These are phyloP conservation scores for Rhodamnia argentea DNA, from an alignment of 345 rosid genomes.

Conservation along the genomic window DNA sequence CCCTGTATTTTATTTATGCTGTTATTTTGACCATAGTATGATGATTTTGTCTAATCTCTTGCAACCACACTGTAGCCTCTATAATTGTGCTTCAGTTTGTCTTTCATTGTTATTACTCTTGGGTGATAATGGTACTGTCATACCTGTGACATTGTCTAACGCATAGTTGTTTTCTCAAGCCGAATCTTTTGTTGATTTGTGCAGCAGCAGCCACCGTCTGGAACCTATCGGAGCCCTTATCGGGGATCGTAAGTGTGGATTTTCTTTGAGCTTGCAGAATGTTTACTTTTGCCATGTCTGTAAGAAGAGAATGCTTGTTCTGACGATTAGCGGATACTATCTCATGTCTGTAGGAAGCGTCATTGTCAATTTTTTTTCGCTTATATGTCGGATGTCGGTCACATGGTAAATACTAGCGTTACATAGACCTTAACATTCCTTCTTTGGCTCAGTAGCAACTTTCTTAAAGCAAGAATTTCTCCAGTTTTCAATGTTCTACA, in stretches of 20 bases:
- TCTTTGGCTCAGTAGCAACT: not conserved
- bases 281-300: not conserved
- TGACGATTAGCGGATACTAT: not conserved
- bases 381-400: not conserved
- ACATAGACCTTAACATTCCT: not conserved
- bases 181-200: not conserved
- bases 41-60: no score
- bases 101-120: not conserved
- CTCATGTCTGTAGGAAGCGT: not conserved
- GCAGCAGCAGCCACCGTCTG: not conserved
- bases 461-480: not conserved
- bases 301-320: not conserved
- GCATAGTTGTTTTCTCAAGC: not conserved
- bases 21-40: no score
- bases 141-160: not conserved
- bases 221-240: not conserved
- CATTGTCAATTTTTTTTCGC: not conserved
- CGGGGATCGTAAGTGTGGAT: constrained; percentile 1
- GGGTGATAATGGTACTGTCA: not conserved
- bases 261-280: not conserved
- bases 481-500: not conserved
- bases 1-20: no score
- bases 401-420: not conserved
- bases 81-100: not conserved
- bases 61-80: no score